Percentiles rank a stretch among this genome's conserved stretches.
phyloP scores from a whole-genome alignment of 2,329 filamentous ascomycete species.

The Hypoxylon sp. region DNA sequence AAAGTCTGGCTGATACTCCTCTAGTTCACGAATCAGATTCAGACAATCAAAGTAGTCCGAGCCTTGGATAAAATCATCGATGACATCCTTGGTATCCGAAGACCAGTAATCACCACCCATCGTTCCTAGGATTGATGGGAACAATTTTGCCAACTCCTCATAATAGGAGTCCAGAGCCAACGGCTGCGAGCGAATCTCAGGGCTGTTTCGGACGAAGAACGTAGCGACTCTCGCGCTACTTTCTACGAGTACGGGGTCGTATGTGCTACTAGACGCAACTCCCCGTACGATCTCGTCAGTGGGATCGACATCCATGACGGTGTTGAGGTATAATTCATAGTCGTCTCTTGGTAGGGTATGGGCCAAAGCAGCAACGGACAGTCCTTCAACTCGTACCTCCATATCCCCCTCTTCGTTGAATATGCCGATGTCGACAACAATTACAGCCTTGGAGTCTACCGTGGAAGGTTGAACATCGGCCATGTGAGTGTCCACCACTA shows the following conservation, averaged over 20 bases:
- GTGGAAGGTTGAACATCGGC: slow-evolving; percentile 32
- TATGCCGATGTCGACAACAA: slow-evolving; percentile 50
- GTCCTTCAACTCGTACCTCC: slow-evolving; percentile 52
- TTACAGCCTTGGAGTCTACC: slow-evolving; percentile 51
- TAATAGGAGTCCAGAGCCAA: slow-evolving; percentile 12
- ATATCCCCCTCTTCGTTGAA: slow-evolving; percentile 49
- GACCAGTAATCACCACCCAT: slow-evolving; percentile 27
- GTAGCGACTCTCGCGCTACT: slow-evolving; percentile 57
- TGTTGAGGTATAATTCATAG: slow-evolving; percentile 53
- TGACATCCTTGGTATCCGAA: slow-evolving; percentile 49
- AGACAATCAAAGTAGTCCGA: slow-evolving; percentile 55
- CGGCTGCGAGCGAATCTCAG: not conserved
- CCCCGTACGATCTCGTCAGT: slow-evolving; percentile 56
- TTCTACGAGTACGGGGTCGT: slow-evolving; percentile 53
- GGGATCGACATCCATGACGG: slow-evolving; percentile 59
- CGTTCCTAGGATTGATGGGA: slow-evolving; percentile 26
- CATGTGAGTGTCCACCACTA: slow-evolving; percentile 56
- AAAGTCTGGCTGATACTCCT: slow-evolving; percentile 35
- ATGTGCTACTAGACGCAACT: slow-evolving; percentile 1
- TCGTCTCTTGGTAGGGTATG: slow-evolving; percentile 52
- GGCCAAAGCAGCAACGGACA: slow-evolving; percentile 50
- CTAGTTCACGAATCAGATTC: slow-evolving; percentile 50
- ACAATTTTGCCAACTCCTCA: slow-evolving; percentile 6
- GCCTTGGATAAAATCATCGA: slow-evolving; percentile 53
- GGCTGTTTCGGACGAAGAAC: slow-evolving; percentile 48